These are phyloP conservation scores for Barnettozyma pratensis DNA, from an alignment of 805 yeast species.

Conservation along the genomic window DNA sequence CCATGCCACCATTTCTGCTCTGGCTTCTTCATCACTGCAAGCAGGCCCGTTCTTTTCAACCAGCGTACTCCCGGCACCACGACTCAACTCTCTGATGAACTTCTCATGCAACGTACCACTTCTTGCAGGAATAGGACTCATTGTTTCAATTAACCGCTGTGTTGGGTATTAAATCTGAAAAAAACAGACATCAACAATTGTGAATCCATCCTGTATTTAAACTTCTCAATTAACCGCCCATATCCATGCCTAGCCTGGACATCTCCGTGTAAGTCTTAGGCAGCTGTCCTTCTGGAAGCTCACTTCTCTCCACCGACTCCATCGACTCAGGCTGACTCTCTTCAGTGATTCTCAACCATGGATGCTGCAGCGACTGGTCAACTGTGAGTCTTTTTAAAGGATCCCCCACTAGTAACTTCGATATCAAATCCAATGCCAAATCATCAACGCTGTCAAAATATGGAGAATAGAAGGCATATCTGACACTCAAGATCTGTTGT, in stretches of 20 bases:
- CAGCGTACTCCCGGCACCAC: not conserved
- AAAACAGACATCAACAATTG: not conserved
- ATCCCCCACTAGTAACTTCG: conserved; percentile 57
- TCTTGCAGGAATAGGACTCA: not conserved
- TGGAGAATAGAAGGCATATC: conserved; percentile 71
- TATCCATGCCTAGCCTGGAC: conserved; percentile 15
- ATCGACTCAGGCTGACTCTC: conserved; percentile 1
- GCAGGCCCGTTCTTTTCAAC: not conserved
- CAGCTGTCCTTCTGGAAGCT: not conserved
- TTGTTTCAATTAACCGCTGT: conserved; percentile 3
- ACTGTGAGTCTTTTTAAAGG: conserved; percentile 75
- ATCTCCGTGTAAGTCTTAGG: conserved; percentile 36
- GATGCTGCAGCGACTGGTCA: conserved; percentile 77
- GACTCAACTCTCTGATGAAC: not conserved
- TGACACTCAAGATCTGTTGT: conserved; percentile 64
- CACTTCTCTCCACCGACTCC: conserved; percentile 1
- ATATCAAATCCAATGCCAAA: conserved; percentile 57
- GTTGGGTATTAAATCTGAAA: not conserved
- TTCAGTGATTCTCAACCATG: conserved; percentile 54
- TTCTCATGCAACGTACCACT: not conserved
- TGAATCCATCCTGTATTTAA: not conserved
- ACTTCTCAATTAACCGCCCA: conserved; percentile 6
- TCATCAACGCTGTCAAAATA: conserved; percentile 74
- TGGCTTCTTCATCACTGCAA: conserved; percentile 22
- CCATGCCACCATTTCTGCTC: conserved; percentile 39